Base-by-base conservation (phyloP, 2,329 filamentous ascomycete species). In the Ophiostoma sp. region DNA sequence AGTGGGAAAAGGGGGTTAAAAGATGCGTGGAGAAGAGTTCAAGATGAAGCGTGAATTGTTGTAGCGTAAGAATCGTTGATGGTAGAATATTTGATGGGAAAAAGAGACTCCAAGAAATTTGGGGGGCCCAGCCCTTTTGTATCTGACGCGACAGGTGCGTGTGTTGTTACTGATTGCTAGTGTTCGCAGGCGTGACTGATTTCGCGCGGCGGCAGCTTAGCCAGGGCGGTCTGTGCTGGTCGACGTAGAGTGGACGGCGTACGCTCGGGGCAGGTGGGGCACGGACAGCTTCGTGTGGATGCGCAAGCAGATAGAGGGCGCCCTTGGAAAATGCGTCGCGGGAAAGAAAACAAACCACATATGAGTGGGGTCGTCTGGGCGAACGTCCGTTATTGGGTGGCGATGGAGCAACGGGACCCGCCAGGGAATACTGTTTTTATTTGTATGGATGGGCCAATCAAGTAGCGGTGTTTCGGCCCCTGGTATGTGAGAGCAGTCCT, bases 71-170 rank as follows among this genome's bases (percentile, higher is more conserved):
- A 68, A 60, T 71, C 66, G 70, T 69, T 70, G 70, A 67, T 72
- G 72, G 73, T 67, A 68, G 73, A 71, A 72, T 75, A 74, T 74
- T 74, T 75, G 77, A 75, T 77, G 75, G 79, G 76, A 77, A 75
- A 47, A 76, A 77, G 75, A 76, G 75, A 77, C 78, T 78, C 75
- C 38, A 52, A 12, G 65, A 60, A 68, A 79, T 79, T 81, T 77
- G 81, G 82, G 83, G 83, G 81, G 81, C 77, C 76, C 75, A 76
- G 79, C 81, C 79, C 79, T 85, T 86, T 85, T 86, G 84, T 87
- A 87, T 81, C 81, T 84, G 82, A 81, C 81, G 83, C 81, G 82
- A 78, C 77, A 73, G 77, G 76, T 77, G 76, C 77, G 78, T 79
- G 79, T 78, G 78, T 71, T 70, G 77, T 75, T 86, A 84, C 85